phyloP scores from a whole-genome alignment of 345 rosid species.

The Erysimum cheiranthoides region DNA sequence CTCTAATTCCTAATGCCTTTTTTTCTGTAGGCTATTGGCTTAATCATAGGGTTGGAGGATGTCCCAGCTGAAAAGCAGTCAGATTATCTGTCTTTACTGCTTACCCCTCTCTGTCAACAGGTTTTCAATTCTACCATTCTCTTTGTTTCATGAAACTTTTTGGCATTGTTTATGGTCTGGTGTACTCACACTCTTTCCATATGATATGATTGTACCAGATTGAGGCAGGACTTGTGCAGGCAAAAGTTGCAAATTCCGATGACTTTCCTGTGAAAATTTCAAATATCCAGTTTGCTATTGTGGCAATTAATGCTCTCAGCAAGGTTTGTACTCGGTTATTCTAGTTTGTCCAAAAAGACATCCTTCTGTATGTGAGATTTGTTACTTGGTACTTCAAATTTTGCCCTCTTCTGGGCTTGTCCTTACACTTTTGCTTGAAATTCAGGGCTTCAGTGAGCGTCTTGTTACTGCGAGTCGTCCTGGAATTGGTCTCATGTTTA shows the following conservation, averaged over 20 bases:
- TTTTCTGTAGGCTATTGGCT: slow-evolving; percentile 78
- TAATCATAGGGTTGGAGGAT: slow-evolving; percentile 91
- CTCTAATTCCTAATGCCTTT: neutral
- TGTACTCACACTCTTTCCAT: slow-evolving; percentile 30
- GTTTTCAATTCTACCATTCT: slow-evolving; percentile 48
- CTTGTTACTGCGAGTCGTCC: slow-evolving; percentile 91
- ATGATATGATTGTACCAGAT: slow-evolving; percentile 62
- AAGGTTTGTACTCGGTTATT: slow-evolving; percentile 59
- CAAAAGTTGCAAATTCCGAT: slow-evolving; percentile 55
- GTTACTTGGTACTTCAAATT: slow-evolving; percentile 11
- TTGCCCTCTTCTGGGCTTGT: slow-evolving; percentile 19
- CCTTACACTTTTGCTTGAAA: slow-evolving; percentile 26
- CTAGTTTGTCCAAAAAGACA: slow-evolving; percentile 11
- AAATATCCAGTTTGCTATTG: slow-evolving; percentile 70
- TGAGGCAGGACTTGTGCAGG: slow-evolving; percentile 60
- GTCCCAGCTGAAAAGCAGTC: slow-evolving; percentile 85
- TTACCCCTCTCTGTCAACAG: slow-evolving; percentile 91
- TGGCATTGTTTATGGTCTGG: slow-evolving; percentile 21
- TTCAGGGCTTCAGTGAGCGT: slow-evolving; percentile 94
- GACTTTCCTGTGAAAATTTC: slow-evolving; percentile 64
- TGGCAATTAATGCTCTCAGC: slow-evolving; percentile 96
- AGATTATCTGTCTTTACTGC: slow-evolving; percentile 84
- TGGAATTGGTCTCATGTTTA: slow-evolving; percentile 87
- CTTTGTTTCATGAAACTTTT: slow-evolving; percentile 10
- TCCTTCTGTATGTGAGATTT: slow-evolving; percentile 19